These are phyloP conservation scores for Colletotrichum tabaci DNA, from an alignment of 2,329 filamentous ascomycete species.

Conservation along the genomic window DNA sequence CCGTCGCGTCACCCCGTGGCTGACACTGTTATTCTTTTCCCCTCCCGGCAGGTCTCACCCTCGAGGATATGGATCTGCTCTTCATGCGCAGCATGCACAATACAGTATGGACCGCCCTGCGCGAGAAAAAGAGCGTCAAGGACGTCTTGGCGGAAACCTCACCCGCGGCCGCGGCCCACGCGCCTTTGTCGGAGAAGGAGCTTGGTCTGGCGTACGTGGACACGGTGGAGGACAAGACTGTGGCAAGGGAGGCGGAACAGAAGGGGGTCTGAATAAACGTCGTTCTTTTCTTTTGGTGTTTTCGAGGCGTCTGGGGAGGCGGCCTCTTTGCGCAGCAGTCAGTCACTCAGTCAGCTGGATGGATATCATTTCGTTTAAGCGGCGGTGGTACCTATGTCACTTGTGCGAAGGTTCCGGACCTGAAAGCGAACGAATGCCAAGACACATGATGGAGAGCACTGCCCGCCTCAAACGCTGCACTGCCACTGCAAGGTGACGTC, in stretches of 20 bases:
- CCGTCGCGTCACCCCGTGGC: neutral
- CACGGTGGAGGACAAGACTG: neutral
- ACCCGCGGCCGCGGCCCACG: neutral
- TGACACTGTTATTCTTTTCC: neutral
- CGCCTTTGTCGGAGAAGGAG: slow-evolving; percentile 5
- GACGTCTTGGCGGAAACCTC: slow-evolving; percentile 8
- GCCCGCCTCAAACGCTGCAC: neutral
- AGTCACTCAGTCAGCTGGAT: too few species aligned
- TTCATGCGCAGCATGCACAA: slow-evolving; percentile 48
- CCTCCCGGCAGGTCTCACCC: slow-evolving; percentile 50
- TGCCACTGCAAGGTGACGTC: slow-evolving; percentile 13
- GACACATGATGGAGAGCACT: slow-evolving; percentile 1
- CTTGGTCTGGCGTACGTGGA: neutral
- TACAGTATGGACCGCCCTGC: slow-evolving; percentile 47
- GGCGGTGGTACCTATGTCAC: neutral
- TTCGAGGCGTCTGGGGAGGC: neutral
- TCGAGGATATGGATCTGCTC: slow-evolving; percentile 62
- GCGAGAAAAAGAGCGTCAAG: slow-evolving; percentile 14
- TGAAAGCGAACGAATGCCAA: neutral
- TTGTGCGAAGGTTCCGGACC: neutral
- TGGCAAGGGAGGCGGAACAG: neutral
- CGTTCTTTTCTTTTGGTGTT: neutral
- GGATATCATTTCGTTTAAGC: neutral
- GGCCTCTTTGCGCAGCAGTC: neutral
- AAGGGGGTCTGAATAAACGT: neutral